phyloP scores from a whole-genome alignment of 176 grass and related monocot species.

The Oropetium thomaeum region DNA sequence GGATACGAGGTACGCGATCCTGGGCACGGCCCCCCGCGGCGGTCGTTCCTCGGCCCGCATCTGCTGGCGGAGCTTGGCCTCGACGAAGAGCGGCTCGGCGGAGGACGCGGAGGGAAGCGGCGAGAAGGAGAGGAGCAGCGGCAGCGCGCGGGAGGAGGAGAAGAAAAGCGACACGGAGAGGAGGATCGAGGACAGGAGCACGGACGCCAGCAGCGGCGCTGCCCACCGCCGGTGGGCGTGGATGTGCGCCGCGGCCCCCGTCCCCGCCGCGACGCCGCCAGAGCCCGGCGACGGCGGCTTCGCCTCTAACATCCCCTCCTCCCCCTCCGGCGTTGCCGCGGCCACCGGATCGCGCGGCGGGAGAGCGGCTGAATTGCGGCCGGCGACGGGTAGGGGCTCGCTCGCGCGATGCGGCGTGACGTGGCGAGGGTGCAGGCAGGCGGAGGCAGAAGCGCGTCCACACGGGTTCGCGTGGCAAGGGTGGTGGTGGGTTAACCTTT shows the following conservation, averaged over 20 bases:
- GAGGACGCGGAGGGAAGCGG: conserved; percentile 47
- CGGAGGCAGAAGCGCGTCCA: conserved; percentile 8
- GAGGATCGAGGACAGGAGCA: conserved; percentile 68
- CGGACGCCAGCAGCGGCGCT: conserved; percentile 70
- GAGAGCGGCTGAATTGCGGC: conserved; percentile 33
- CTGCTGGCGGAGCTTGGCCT: conserved; percentile 71
- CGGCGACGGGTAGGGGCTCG: conserved; percentile 44
- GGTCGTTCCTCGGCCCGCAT: conserved; percentile 6
- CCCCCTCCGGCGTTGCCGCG: background rate
- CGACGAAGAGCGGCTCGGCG: conserved; percentile 69
- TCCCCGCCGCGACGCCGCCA: conserved; percentile 21
- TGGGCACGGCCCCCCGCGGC: conserved; percentile 34
- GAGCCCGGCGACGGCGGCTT: conserved; percentile 50
- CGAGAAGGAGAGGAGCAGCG: conserved; percentile 78
- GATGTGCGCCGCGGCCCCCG: conserved; percentile 32
- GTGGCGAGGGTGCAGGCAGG: background rate
- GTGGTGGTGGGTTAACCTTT: conserved; percentile 7
- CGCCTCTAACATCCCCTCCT: conserved; percentile 41
- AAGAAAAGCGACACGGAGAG: conserved; percentile 73
- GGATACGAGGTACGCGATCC: conserved; percentile 77
- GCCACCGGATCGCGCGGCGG: conserved; percentile 30
- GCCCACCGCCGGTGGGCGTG: conserved; percentile 71
- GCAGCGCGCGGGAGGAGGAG: conserved; percentile 64
- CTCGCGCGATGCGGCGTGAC: conserved; percentile 32
- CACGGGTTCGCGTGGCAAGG: background rate